Conservation (phyloP, 768 basidiomycete genomes). For the Russula dissimulans region DNA sequence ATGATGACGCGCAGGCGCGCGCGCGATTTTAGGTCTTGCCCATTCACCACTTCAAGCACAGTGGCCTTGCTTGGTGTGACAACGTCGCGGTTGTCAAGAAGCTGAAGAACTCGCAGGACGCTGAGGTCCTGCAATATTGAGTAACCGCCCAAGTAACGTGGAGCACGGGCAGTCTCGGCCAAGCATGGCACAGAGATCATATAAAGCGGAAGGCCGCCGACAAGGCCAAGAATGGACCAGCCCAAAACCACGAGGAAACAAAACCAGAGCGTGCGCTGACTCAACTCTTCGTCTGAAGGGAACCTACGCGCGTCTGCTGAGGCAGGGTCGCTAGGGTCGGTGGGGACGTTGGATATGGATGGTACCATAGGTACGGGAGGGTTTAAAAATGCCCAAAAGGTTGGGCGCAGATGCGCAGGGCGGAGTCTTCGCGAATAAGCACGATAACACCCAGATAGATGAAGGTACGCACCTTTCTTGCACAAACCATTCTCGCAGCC, state of each 20-base stretch:
- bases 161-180: slow-evolving; percentile 37
- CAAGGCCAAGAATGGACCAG: slow-evolving; percentile 62
- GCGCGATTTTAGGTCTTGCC: slow-evolving; percentile 32
- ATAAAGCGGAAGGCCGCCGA: slow-evolving; percentile 66
- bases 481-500: slow-evolving; percentile 68
- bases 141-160: slow-evolving; percentile 46
- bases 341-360: slow-evolving; percentile 44
- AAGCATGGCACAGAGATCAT: slow-evolving; percentile 62
- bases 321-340: slow-evolving; percentile 42
- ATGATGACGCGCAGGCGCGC: slow-evolving; percentile 59
- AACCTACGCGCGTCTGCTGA: slow-evolving; percentile 47
- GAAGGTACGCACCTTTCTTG: slow-evolving; percentile 47
- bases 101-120: slow-evolving; percentile 59
- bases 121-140: slow-evolving; percentile 69
- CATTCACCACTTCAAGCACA: slow-evolving; percentile 31
- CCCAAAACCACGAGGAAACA: slow-evolving; percentile 53
- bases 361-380: slow-evolving; percentile 64
- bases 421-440: slow-evolving; percentile 40
- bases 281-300: slow-evolving; percentile 68
- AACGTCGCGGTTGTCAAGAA: slow-evolving; percentile 39
- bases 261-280: slow-evolving; percentile 61
- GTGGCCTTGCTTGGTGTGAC: slow-evolving; percentile 27
- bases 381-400: slow-evolving; percentile 59
- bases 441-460: background rate
- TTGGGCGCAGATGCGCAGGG: slow-evolving; percentile 48